phyloP scores from a whole-genome alignment of 192 early-diverging fungal species.

The Rhizophagus sp. region DNA sequence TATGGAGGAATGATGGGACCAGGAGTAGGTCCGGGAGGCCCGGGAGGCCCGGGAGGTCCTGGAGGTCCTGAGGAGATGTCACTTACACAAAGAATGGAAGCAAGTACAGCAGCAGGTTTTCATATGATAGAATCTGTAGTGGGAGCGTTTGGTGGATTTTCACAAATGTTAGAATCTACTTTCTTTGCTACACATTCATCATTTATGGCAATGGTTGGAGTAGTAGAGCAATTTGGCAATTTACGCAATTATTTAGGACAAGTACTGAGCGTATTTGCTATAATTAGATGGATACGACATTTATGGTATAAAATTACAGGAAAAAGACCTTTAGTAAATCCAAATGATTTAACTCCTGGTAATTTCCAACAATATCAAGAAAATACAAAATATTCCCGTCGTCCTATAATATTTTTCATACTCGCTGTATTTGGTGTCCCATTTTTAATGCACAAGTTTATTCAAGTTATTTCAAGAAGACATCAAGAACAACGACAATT shows the following conservation, averaged over 20 bases:
- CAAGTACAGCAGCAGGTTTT: slow-evolving; percentile 90
- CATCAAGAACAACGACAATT: slow-evolving; percentile 38
- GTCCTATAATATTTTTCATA: slow-evolving; percentile 82
- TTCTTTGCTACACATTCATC: slow-evolving; percentile 94
- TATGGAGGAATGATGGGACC: slow-evolving; percentile 43
- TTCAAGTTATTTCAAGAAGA: slow-evolving; percentile 67
- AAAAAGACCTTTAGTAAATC: slow-evolving; percentile 64
- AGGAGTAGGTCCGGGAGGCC: slow-evolving; percentile 32
- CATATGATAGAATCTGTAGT: slow-evolving; percentile 91
- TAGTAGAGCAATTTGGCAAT: slow-evolving; percentile 98
- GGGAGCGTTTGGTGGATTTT: slow-evolving; percentile 95
- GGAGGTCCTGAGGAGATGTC: slow-evolving; percentile 68
- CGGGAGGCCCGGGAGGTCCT: slow-evolving; percentile 46
- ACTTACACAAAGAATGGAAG: slow-evolving; percentile 82
- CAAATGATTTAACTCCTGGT: slow-evolving; percentile 68
- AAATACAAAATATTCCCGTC: slow-evolving; percentile 51
- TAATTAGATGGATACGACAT: slow-evolving; percentile 70
- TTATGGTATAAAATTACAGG: slow-evolving; percentile 68
- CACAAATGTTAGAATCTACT: slow-evolving; percentile 97
- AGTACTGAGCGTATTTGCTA: slow-evolving; percentile 76
- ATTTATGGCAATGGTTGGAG: slow-evolving; percentile 95
- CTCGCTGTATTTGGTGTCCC: slow-evolving; percentile 87
- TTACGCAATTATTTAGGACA: slow-evolving; percentile 83
- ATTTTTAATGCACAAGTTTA: slow-evolving; percentile 88
- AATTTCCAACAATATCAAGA: slow-evolving; percentile 79